Base-by-base conservation (phyloP, 2,329 filamentous ascomycete genomes). In the Uncinocarpus reesii region DNA sequence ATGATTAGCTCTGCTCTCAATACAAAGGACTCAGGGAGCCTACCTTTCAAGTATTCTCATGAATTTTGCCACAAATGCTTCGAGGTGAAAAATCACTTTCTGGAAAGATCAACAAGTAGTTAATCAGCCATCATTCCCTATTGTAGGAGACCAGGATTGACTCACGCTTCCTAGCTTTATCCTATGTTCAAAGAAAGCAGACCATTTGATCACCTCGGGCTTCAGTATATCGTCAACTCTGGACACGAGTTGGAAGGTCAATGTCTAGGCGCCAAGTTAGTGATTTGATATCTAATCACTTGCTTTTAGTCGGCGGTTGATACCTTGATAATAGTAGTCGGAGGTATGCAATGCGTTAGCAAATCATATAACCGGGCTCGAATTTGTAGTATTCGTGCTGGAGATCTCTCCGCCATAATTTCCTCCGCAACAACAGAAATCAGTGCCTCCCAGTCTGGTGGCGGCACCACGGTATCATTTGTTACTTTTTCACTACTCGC, bases 21-120 rank as follows among this genome's bases (percentile, higher is more conserved):
- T 4, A n/a, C 16, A 31, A n/a, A 6, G n/a, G 13, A 52, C 50
- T n/a, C n/a, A n/a, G n/a, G n/a, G 38, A n/a, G 63, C 71, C 55
- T 80, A 93, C 80, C 88, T 90, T 72, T 98, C 92, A 54, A 90
- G 78, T 57, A 96, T 80, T 58, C 90, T 80, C 90, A 98, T 96
- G 65, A 96, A 95, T 71, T 95, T 96, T 50, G 90, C 90, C 50
- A 98, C 92, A 67, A 98, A 98, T 2, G 92, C 92, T 68, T 98
- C 93, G 3, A 98, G 72, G 62, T 98, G 93, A 68, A 98, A 98
- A 54, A 98, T 96, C 50, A 94, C 85, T 75, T 98, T 98, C 66
- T 73, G 51, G 49, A 55, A 20, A 34, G 15, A 15, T 31, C 47
- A 24, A 46, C 20, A 6, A n/a, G 15, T 11, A 7, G 37, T 45